Evolutionary conservation across 1,284 basidiomycete genomes (phyloP), one percentile per base, ranked within the genome.

Genomic region (Malassezia globosa): DNA sequence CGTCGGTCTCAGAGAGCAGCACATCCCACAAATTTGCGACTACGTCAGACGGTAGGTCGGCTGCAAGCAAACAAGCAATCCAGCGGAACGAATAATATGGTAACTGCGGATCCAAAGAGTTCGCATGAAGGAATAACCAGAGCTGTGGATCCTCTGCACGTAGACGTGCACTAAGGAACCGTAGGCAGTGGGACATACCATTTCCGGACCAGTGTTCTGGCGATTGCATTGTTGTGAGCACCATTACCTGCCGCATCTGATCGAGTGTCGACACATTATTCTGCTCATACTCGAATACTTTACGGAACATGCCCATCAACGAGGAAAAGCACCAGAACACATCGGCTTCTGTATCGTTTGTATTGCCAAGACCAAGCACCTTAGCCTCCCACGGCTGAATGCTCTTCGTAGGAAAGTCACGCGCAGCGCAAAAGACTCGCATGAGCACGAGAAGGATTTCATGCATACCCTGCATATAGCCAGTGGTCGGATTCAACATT

Each of bases 321-420:
- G 55, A 44, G 1, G 65, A 68, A 36, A 69, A 71, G 51, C 64
- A 67, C 68, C 68, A 71, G 50, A 71, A 69, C 1, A 65, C 63
- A 36, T 71, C 68, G 1, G 68, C 68, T 37, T 71, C 68, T 26
- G 55, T 55, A 27, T 31, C 49, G 31, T 19, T 53, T 51, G 46
- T 52, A 14, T 22, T 23, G 6, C 33, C 31, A n/a, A 38, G 13
- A 5, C 31, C 47, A 14, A 42, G 36, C 21, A 35, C 29, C 22
- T 24, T 18, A 14, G 34, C 29, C 10, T 43, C 36, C 37, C 37
- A 37, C 6, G n/a, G 2, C 46, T 52, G 54, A n/a, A 35, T 43
- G 11, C 31, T 26, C 23, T 23, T 11, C 13, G 19, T 22, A 16
- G 48, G 41, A 0, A 43, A 38, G 18, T 56, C 27, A 4, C 40